Evolutionary conservation across 768 basidiomycete genomes (phyloP), one percentile per base, ranked within the genome.

Genomic region (Rhizopogon vinicolor): DNA sequence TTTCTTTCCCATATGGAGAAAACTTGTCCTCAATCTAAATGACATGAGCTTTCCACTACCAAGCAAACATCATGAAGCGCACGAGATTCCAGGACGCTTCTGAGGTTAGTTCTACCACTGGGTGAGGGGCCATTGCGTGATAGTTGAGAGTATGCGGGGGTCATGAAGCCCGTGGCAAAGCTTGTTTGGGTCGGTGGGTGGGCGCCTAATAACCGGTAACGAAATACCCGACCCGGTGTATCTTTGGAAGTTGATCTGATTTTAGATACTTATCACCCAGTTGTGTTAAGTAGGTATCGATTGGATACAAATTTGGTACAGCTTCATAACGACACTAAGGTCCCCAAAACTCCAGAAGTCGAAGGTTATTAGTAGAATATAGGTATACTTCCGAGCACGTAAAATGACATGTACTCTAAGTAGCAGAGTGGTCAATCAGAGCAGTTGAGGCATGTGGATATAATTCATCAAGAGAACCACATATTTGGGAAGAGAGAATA

Each of bases 81-180:
- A 93, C 92, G 78, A 95, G 80, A 44, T 89, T 85, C 92, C 92
- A 95, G 61, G 91, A 89, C 33, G 89, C 83, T 62, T 87, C 79
- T 1, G 91, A 92, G 25, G 89, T 93, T 63, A 88, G 83, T 54
- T 87, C 81, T 57, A 84, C 77, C 53, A 93, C 76, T 42, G 90
- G 88, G 65, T 93, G 92, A 51, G 75, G 67, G 40, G 75, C 63
- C 89, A 87, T 87, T 49, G 41, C 22, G 42, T 42, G 39, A 43
- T 55, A 18, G 22, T 28, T 28, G 49, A 19, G 46, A 18, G 46
- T 22, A 51, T 54, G 31, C 33, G 19, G 14, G 19, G 14, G 35
- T 14, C 48, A 22, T 37, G 33, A 35, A 49, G 22, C 14, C 1
- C 35, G 35, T 48, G 45, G 12, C 29, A 33, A 44, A 51, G 35